Base-by-base conservation (phyloP, 768 basidiomycete genomes). In the Amanita rubescens region DNA sequence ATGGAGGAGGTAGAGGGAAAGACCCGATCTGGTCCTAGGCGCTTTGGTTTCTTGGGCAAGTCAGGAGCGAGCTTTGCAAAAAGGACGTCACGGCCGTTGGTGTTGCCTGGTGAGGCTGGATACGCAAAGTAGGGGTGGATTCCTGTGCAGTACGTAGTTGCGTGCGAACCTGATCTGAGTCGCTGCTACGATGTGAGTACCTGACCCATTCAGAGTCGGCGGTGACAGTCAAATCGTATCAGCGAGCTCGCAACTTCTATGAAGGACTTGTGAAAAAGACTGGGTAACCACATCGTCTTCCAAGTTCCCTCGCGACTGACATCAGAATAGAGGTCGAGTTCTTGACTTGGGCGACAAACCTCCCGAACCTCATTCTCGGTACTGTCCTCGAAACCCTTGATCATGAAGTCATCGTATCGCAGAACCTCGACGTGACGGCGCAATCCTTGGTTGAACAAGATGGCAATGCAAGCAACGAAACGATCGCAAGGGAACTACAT, bases 101-200 rank as follows among this genome's bases (percentile, higher is more conserved):
- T n/a, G 37, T 14, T 39, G 49, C 49, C 25, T 50, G 49, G 17
- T 37, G 49, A 3, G 49, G 34, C 25, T 50, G 53, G 10, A 37
- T 37, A 1, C 19, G 43, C 8, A 47, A 8, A 8, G 12, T n/a
- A 24, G 24, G 45, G 20, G 32, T 39, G 42, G 19, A 58, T 5
- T 38, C 38, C 22, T n/a, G n/a, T 37, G 27, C 54, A 80, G 78
- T 80, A 80, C 63, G 73, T 79, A 58, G 74, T 81, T 30, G 80
- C 79, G 0, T 82, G 80, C 65, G 80, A 82, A 59, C 79, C 67
- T 4, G 39, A 59, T 15, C 58, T 68, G 19, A 67, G 65, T 17
- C 2, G 2, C 0, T 2, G 3, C 37, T 38, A 38, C 51, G 30
- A 24, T 9, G 44, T 37, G 34, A 30, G 15, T n/a, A n/a, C 37